These are phyloP conservation scores for Colletotrichum aenigma DNA, from an alignment of 2,329 filamentous ascomycete genomes.

Conservation along the genomic window DNA sequence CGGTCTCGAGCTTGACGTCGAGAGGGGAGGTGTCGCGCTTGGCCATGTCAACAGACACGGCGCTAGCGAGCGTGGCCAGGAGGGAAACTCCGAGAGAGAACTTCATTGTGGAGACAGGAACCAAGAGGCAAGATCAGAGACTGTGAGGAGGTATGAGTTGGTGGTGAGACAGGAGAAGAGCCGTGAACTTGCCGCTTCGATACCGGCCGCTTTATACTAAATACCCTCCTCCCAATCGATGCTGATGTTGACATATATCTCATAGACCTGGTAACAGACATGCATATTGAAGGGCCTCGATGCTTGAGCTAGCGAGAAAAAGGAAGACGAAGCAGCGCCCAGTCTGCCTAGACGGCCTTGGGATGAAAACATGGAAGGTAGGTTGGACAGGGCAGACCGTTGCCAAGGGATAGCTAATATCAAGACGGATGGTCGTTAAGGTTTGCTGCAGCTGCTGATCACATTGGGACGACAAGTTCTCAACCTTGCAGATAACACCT, in stretches of 20 bases:
- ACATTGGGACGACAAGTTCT: not conserved
- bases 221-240: not conserved
- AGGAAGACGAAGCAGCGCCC: not conserved
- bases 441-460: not conserved
- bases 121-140: not conserved
- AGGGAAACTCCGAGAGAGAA: slow-evolving; percentile 7
- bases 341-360: not conserved
- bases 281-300: not conserved
- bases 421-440: not conserved
- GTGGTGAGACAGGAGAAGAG: not conserved
- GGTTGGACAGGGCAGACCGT: not conserved
- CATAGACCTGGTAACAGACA: no score
- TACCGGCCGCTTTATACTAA: not conserved
- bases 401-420: not conserved
- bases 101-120: not conserved
- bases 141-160: not conserved
- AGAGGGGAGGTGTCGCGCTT: slow-evolving; percentile 29
- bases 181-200: not conserved
- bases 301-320: not conserved
- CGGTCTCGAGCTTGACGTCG: slow-evolving; percentile 43
- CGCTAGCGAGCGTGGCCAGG: slow-evolving; percentile 11
- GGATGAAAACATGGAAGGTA: not conserved
- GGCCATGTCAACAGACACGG: slow-evolving; percentile 16
- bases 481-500: not conserved
- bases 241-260: not conserved